Conservation (phyloP, 257 asterid species). For the Henckelia pumila region DNA sequence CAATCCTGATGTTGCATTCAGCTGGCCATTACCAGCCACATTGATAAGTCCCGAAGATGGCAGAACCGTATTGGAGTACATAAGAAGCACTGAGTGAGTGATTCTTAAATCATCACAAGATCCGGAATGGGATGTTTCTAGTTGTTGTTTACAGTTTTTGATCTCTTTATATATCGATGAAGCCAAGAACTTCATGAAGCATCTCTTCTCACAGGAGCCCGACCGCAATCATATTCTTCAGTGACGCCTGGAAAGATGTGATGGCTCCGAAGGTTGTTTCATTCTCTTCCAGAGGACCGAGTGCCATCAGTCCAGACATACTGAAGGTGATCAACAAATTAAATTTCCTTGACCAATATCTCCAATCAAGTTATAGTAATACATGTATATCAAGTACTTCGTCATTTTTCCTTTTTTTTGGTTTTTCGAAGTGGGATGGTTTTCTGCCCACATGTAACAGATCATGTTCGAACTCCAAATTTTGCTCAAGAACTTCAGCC, state of each 20-base stretch:
- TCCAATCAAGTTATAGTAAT: neutral
- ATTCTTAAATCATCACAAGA: too few species aligned
- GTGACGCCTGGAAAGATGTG: constrained; percentile 38
- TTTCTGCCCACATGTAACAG: neutral
- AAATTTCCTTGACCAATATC: neutral
- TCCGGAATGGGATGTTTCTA: too few species aligned
- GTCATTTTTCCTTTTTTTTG: neutral
- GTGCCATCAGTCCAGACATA: constrained; percentile 44
- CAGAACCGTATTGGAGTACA: constrained; percentile 36
- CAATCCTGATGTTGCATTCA: constrained; percentile 39
- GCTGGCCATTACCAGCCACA: constrained; percentile 47
- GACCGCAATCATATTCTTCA: constrained; percentile 40
- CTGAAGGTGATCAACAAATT: constrained; percentile 37
- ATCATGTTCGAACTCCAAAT: neutral
- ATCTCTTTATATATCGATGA: neutral
- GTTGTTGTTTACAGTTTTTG: neutral
- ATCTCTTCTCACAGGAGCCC: constrained; percentile 33
- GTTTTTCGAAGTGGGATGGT: neutral
- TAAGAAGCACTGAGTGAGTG: constrained; percentile 36
- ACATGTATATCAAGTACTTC: too few species aligned
- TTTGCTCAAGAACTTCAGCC: neutral
- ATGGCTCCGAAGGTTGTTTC: constrained; percentile 49
- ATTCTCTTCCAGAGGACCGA: constrained; percentile 59
- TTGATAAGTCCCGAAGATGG: constrained; percentile 40
- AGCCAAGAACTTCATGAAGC: neutral